A percentile compares a stretch with the other conserved stretches of the same genome.
Conservation (phyloP, 306 rosid genomes). For the Bauhinia variegata region DNA sequence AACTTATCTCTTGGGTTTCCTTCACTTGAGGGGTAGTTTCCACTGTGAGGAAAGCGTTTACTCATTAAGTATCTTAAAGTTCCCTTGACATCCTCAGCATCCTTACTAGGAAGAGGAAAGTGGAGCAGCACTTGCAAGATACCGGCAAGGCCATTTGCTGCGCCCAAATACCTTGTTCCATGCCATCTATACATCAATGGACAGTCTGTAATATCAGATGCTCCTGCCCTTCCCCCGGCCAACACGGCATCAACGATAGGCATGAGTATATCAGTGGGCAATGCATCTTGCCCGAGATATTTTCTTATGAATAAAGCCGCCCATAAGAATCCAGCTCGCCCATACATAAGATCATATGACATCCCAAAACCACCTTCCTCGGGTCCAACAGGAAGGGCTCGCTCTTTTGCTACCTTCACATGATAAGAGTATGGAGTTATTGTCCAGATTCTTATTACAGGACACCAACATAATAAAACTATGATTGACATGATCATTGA, state of each 20-base stretch:
- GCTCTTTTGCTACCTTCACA: slow-evolving; percentile 71
- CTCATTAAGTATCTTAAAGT: slow-evolving; percentile 78
- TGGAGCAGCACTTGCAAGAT: slow-evolving; percentile 78
- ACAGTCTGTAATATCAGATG: slow-evolving; percentile 71
- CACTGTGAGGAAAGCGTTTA: slow-evolving; percentile 78
- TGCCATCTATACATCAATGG: slow-evolving; percentile 96
- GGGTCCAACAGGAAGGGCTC: slow-evolving; percentile 81
- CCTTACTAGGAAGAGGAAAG: slow-evolving; percentile 65
- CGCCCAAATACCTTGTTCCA: slow-evolving; percentile 88
- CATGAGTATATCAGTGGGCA: slow-evolving; percentile 61
- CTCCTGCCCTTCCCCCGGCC: slow-evolving; percentile 92
- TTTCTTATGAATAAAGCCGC: slow-evolving; percentile 74
- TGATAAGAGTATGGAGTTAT: background rate
- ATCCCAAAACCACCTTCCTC: slow-evolving; percentile 99
- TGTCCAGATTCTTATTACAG: background rate
- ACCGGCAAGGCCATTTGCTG: slow-evolving; percentile 90
- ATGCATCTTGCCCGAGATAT: slow-evolving; percentile 56
- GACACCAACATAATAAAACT: background rate
- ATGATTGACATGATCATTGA: background rate
- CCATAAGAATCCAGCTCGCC: slow-evolving; percentile 90
- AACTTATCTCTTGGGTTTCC: slow-evolving; percentile 82
- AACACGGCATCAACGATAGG: slow-evolving; percentile 73
- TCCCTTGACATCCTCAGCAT: slow-evolving; percentile 76
- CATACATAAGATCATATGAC: slow-evolving; percentile 91
- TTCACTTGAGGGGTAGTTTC: slow-evolving; percentile 94